Base-by-base conservation (phyloP, 129 eudicot genomes). In the Chrysanthemum seticuspe region DNA sequence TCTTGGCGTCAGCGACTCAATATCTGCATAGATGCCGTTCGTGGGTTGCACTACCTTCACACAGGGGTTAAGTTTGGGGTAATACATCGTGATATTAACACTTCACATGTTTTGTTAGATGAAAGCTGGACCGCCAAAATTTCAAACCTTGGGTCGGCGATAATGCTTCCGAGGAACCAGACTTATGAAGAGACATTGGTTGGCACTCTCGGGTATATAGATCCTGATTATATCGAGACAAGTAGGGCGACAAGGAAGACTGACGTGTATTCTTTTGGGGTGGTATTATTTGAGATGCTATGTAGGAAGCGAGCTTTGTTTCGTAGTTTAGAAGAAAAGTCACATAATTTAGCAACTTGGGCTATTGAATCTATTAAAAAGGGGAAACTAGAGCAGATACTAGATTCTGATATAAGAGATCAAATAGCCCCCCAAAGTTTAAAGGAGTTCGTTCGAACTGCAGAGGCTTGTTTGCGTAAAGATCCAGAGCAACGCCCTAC, bases 1-100 rank as follows among this genome's bases (percentile, higher is more conserved):
- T 59, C 81, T n/a, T 85, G 88, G 88, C 72, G 65, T 44, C 70
- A 69, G 19, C 71, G 88, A 57, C 85, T 85, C 54, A 85, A 53
- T 15, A 75, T 85, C 11, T 74, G 76, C 69, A 74, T 85, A 27
- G 88, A 85, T 3, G 81, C 88, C 13, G 88, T 83, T 18, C 76
- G 75, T 9, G 87, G 84, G 23, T 74, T 83, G 12, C 81, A 75
- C 40, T 83, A 75, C 74, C 79, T 83, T 44, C 87, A 83, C 53
- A 75, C 82, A 5, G 78, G 83, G 48, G 71, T 70, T 0, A 70
- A 77, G 19, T 18, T 23, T 16, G 67, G 76, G 19, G 59, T 83
- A 13, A 79, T 83, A 36, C 84, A 83, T 60, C 72, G 87, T 4
- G 87, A 83, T 67, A 72, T 83, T 16, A 83, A 83, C 65, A 76